A percentile compares a stretch with the other conserved stretches of the same genome.
phyloP scores from a whole-genome alignment of 164 flowering plant genomes.

The Magnolia officinalis region DNA sequence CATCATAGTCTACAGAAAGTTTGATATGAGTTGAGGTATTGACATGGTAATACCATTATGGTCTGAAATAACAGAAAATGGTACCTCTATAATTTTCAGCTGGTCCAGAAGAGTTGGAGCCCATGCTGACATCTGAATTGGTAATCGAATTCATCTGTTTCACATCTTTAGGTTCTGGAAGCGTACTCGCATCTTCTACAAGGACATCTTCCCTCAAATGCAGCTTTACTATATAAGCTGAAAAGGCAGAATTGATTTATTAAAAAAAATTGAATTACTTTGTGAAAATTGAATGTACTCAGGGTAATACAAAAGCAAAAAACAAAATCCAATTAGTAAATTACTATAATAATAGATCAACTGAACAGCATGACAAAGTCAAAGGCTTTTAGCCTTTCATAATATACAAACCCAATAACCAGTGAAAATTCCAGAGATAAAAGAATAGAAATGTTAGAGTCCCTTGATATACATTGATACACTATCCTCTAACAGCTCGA shows the following conservation, averaged over 20 bases:
- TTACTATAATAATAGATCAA: background rate
- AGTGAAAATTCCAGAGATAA: background rate
- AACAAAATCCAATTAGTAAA: background rate
- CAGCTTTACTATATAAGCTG: slow-evolving; percentile 54
- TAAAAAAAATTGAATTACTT: background rate
- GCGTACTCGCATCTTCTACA: slow-evolving; percentile 18
- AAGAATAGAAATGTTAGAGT: no score
- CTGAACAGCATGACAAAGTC: background rate
- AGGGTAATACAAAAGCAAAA: background rate
- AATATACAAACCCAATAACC: background rate
- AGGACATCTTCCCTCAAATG: slow-evolving; percentile 19
- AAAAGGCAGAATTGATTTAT: background rate
- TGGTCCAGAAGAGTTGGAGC: slow-evolving; percentile 20
- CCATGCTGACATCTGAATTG: slow-evolving; percentile 17
- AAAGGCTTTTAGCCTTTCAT: background rate
- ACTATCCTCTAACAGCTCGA: no score
- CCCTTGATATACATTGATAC: no score
- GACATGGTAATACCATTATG: background rate
- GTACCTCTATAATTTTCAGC: slow-evolving; percentile 40
- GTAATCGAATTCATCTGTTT: slow-evolving; percentile 4
- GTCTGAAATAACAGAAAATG: background rate
- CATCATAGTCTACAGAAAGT: background rate
- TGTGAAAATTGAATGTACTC: background rate
- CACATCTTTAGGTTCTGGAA: slow-evolving; percentile 20
- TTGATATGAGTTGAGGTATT: background rate